These are phyloP conservation scores for Pseudopyrenochaeta lycopersici DNA, from an alignment of 2,329 filamentous ascomycete species.

Conservation along the genomic window DNA sequence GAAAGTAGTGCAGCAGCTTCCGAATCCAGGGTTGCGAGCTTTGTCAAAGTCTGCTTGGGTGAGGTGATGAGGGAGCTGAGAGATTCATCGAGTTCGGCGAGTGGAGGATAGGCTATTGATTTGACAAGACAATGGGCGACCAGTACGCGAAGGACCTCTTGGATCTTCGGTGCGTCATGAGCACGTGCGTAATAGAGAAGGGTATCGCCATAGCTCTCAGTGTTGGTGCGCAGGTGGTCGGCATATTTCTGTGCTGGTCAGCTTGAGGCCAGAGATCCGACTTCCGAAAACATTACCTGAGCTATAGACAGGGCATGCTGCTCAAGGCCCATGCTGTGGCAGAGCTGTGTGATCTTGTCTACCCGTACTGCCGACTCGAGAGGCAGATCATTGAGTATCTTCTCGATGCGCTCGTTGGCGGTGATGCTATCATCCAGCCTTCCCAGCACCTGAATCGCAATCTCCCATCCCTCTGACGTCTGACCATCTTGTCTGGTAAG, in stretches of 20 bases:
- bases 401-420: conserved; percentile 77
- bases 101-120: conserved; percentile 79
- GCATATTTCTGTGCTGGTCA: conserved; percentile 74
- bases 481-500: conserved; percentile 39
- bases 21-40: conserved; percentile 76
- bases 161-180: conserved; percentile 79
- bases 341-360: conserved; percentile 81
- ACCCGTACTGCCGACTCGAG: conserved; percentile 76
- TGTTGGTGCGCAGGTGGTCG: conserved; percentile 75
- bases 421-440: conserved; percentile 77
- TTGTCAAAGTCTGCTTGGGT: conserved; percentile 75
- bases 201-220: conserved; percentile 83
- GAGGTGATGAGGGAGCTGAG: conserved; percentile 75
- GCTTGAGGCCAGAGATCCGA: background rate
- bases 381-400: conserved; percentile 76
- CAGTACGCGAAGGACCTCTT: conserved; percentile 84
- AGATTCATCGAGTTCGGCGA: conserved; percentile 75
- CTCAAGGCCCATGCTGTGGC: conserved; percentile 79
- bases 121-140: conserved; percentile 88
- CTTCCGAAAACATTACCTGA: conserved; percentile 68
- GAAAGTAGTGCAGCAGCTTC: conserved; percentile 86
- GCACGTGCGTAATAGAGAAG: conserved; percentile 91
- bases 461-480: conserved; percentile 79
- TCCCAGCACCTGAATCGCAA: conserved; percentile 83
- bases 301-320: conserved; percentile 82